These are phyloP conservation scores for Penicillium soppii DNA, from an alignment of 495 filamentous ascomycete species.

Conservation along the genomic window DNA sequence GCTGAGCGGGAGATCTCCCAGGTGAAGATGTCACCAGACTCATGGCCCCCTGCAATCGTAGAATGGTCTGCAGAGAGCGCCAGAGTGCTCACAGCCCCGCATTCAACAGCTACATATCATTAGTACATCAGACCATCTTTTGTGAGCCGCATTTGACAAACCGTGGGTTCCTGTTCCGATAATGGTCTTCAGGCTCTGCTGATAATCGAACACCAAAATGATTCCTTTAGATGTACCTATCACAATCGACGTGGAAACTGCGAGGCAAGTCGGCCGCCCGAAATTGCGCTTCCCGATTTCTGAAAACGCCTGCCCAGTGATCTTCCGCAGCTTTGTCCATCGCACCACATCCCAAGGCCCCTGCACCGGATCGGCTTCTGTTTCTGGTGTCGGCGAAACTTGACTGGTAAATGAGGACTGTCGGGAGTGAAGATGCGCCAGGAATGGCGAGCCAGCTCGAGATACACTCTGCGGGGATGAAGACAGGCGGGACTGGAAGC, in stretches of 20 bases:
- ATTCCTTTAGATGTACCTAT: conserved; percentile 93
- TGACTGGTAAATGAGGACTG: conserved; percentile 68
- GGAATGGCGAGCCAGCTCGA: conserved; percentile 75
- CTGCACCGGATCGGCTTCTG: conserved; percentile 60
- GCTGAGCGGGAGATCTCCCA: conserved; percentile 86
- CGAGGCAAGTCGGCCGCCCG: conserved; percentile 85
- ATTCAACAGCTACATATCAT: conserved; percentile 71
- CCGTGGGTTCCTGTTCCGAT: conserved; percentile 95
- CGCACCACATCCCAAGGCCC: conserved; percentile 94
- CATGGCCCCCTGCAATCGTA: conserved; percentile 87
- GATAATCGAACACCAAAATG: conserved; percentile 93
- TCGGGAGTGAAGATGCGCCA: conserved; percentile 72
- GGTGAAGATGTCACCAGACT: conserved; percentile 88
- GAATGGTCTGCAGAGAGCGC: conserved; percentile 92
- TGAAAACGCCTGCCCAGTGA: conserved; percentile 89
- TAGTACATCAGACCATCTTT: neutral
- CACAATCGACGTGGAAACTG: conserved; percentile 85
- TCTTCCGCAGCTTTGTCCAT: conserved; percentile 92
- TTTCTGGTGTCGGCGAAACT: conserved; percentile 46
- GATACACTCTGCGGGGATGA: conserved; percentile 59
- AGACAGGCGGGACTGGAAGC: conserved; percentile 84
- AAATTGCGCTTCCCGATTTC: conserved; percentile 91
- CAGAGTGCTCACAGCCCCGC: conserved; percentile 80
- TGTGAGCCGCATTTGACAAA: conserved; percentile 7
- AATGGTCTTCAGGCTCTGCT: conserved; percentile 89